Evolutionary conservation across 768 basidiomycete species (phyloP), one percentile per base, ranked within the genome.

Genomic region (Suillus occidentalis): DNA sequence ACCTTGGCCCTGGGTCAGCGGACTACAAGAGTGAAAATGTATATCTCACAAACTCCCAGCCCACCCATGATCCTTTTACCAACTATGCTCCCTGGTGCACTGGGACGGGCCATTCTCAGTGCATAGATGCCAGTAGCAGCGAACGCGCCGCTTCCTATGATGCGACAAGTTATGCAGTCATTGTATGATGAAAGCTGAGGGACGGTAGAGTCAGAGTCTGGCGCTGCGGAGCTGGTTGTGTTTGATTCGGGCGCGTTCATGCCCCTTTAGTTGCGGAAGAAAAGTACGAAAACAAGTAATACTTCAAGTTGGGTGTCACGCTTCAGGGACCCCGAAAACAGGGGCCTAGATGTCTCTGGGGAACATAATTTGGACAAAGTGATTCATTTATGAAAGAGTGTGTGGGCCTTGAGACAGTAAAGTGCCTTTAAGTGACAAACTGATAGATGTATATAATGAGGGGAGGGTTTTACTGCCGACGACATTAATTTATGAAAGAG

Each of bases 151-250:
- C 89, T 84, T 22, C 90, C 90, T 47, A 90, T 83, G 62, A 92
- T 77, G 49, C 85, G 84, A 73, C 91, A 92, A 1, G 88, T 82
- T n/a, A 90, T 70, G 66, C 90, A 92, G 49, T 91, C 88, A 56
- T 81, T 75, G 67, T 77, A 69, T 5, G 61, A 20, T 43, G 36
- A 47, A 31, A 12, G 3, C 6, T 13, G 39, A 40, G 39, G 39
- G 25, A 28, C 40, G 40, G 57, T 3, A 0, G 57, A 20, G 57
- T 28, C 18, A 9, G 57, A 28, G 10, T 20, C 25, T 12, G 40
- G 40, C 12, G 40, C 18, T 28, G 25, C 18, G 3, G 40, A 59
- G 6, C 28, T 42, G 25, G 40, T 40, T 42, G 40, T 3, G 25
- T 42, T 40, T 28, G 25, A 42, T 59, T 59, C 58, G 13, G 18